Evolutionary conservation across 805 yeast species (phyloP).

Genomic region (Candida caryicola): DNA sequence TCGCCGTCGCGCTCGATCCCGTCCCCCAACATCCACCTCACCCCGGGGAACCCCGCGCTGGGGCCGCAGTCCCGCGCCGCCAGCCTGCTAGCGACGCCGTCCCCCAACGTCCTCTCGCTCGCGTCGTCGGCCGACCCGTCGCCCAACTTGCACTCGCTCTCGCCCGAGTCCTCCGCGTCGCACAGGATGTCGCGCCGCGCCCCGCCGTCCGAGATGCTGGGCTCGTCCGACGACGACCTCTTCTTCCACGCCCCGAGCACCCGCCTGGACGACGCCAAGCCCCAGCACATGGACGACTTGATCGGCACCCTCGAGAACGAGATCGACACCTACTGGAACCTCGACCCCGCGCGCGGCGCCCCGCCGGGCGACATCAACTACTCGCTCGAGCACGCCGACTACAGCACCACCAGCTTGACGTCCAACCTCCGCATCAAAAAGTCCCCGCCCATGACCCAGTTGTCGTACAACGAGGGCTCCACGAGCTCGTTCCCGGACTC

Average conservation of each 20-base stretch:
- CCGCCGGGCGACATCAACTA: too few relatives aligned
- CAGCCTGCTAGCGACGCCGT: not conserved
- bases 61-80: not conserved
- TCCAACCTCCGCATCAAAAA: constrained; percentile 1
- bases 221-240: constrained; percentile 5
- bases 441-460: constrained; percentile 6
- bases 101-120: not conserved
- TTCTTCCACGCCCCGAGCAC: constrained; percentile 2
- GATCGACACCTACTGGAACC: constrained; percentile 18
- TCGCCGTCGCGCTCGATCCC: not conserved
- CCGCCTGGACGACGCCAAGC: not conserved
- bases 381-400: not conserved
- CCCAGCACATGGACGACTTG: constrained; percentile 16
- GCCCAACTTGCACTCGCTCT: not conserved
- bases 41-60: not conserved
- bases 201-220: constrained; percentile 6
- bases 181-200: constrained; percentile 3
- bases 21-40: not conserved
- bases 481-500: not conserved
- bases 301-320: constrained; percentile 23
- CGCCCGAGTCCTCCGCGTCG: not conserved
- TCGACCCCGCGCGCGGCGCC: constrained; percentile 5
- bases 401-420: constrained; percentile 2
- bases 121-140: not conserved
- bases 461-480: constrained; percentile 1